Base-by-base conservation (phyloP, 148 eudicot species). In the Cornus controversa region DNA sequence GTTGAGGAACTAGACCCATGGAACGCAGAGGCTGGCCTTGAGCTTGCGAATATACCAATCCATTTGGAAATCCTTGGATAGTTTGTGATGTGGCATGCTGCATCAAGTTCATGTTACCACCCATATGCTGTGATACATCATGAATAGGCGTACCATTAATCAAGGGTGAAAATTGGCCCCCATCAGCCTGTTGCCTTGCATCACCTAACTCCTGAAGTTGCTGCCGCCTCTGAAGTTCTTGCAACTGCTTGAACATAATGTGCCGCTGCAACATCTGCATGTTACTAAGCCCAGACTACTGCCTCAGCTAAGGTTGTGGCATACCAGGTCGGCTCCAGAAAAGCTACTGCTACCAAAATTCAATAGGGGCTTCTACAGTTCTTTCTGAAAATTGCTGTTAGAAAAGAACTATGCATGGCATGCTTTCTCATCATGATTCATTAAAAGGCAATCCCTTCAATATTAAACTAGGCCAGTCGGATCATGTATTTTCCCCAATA, bases 251-350 rank as follows among this genome's bases (percentile, higher is more conserved):
- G 60, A 86, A 82, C 83, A 90, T 86, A 23, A 80, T 71, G 23
- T 88, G 90, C 42, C 86, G 90, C 84, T 87, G 93, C 79, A 90
- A 74, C 84, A 85, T 80, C 82, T 84, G 84, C 66, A 69, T 77
- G 66, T 87, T 86, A 71, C 68, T 73, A 50, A 82, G 62, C 69
- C 83, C 79, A 72, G 73, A 76, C 66, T 80, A 84, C 71, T 85
- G 84, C 70, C 81, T 78, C 63, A 82, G 64, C 60, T 82, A 71
- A 80, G 90, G 64, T 60, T 82, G 84, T 36, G 75, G 78, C 82
- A 82, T 75, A 66, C 29, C 68, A 53, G 67, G 66, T 70, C 75
- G 29, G 53, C 26, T 60, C 37, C 10, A n/a, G 8, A 28, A 4
- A 27, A 72, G 14, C 62, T 14, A 34, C 76, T 65, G 68, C n/a